These are phyloP conservation scores for Blepharisma stoltei DNA, from an alignment of 73 alveolate species.

Conservation along the genomic window DNA sequence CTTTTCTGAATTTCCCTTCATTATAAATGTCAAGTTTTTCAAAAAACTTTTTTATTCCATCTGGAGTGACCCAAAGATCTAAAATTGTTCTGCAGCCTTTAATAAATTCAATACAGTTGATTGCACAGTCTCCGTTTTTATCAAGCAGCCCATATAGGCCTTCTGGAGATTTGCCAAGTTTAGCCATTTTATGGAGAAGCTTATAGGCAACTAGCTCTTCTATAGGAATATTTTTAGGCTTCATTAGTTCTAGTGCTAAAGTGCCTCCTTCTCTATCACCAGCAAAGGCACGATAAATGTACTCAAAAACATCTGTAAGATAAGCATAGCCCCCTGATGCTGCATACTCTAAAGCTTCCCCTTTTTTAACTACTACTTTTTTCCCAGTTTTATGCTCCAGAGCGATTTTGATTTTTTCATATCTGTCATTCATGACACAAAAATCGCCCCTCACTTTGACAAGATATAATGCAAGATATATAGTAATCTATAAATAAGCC, in stretches of 20 bases:
- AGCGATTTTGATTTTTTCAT: background rate
- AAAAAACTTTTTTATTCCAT: background rate
- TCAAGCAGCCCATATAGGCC: background rate
- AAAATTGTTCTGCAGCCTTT: background rate
- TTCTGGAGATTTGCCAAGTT: conserved; percentile 5
- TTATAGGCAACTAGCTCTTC: conserved; percentile 8
- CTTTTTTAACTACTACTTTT: background rate
- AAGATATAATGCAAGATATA: background rate
- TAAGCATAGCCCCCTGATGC: background rate
- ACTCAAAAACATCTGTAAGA: conserved; percentile 27
- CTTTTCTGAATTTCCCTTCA: background rate
- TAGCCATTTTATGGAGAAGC: conserved; percentile 1
- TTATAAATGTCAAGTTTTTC: background rate
- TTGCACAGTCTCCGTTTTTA: background rate
- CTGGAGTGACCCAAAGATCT: conserved; percentile 18
- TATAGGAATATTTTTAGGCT: background rate
- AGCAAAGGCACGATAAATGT: background rate
- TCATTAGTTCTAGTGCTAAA: background rate
- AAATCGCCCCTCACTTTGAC: background rate
- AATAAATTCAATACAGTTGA: background rate
- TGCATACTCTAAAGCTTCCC: conserved; percentile 15
- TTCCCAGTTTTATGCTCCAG: background rate
- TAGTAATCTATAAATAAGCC: too few relatives aligned
- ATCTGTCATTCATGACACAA: background rate
- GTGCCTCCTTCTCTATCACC: background rate